Evolutionary conservation across 129 eudicot genomes (phyloP).

Genomic region (Heracleum sosnowskyi): DNA sequence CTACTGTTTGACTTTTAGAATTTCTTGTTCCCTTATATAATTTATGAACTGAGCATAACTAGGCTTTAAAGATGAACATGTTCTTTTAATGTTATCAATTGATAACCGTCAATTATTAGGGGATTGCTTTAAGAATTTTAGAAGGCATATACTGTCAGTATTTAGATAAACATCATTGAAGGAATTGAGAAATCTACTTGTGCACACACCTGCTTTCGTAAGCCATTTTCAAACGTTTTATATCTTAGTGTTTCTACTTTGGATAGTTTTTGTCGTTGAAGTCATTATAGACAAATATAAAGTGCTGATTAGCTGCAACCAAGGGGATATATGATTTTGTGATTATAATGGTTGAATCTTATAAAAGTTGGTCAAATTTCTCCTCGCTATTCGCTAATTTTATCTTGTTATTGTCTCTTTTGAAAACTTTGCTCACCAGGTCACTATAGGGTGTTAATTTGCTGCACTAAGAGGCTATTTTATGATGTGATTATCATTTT

Average conservation of each 20-base stretch:
- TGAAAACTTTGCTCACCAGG: background rate
- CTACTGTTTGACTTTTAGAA: background rate
- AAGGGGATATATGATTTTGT: background rate
- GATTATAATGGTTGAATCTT: background rate
- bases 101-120: background rate
- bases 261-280: background rate
- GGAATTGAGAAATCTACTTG: background rate
- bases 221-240: background rate
- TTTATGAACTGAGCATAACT: background rate
- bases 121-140: background rate
- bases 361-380: background rate
- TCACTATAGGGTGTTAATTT: background rate
- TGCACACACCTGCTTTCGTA: background rate
- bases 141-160: background rate
- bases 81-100: background rate
- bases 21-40: background rate
- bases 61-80: background rate
- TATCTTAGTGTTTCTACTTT: background rate
- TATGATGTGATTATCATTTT: background rate
- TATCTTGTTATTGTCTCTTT: background rate
- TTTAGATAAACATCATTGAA: background rate
- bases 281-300: background rate
- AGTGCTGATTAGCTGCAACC: background rate
- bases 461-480: background rate
- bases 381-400: background rate